Evolutionary conservation across 805 yeast genomes (phyloP), one percentile per base, ranked within the genome.

Genomic region (Monosporozyma aquatica): DNA sequence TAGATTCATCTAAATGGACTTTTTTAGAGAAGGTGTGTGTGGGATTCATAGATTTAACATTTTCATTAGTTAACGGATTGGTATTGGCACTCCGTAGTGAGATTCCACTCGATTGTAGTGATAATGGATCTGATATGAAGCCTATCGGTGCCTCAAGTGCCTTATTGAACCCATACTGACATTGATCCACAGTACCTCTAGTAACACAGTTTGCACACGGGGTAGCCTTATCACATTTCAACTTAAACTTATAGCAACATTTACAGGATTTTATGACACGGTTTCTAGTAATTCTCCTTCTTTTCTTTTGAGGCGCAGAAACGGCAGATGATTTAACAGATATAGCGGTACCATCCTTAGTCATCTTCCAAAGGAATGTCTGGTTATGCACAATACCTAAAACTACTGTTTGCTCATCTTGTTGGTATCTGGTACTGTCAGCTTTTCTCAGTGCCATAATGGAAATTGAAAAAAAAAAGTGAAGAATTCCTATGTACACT

Each of bases 241-340:
- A 40, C 47, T 58, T 58, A 38, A 52, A 58, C 6, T 43, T 43
- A 43, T 58, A 58, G 34, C 62, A 58, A 37, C 51, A 53, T 25
- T 43, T 40, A 38, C 62, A 58, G 7, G 60, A 47, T 30, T 50
- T 55, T 23, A 58, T 58, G 11, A 33, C 36, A 37, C 61, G 47
- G n/a, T 44, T 52, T 29, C 62, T 52, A 23, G 47, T 54, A 26
- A 56, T 58, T 14, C 21, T 37, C n/a, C 34, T 38, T 8, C 13
- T 17, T 15, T 25, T 37, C 15, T 18, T 32, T 18, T 17, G 35
- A 9, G 22, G 35, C 11, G 9, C 14, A 5, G 35, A 18, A 14
- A 11, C 2, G 3, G 11, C 22, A 3, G 15, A 10, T 18, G 8
- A 18, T 3, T 10, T 18, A 9, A 9, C 23, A 7, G 8, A 7